These are phyloP conservation scores for Calonectria hongkongensis DNA, from an alignment of 2,329 filamentous ascomycete genomes.

Conservation along the genomic window DNA sequence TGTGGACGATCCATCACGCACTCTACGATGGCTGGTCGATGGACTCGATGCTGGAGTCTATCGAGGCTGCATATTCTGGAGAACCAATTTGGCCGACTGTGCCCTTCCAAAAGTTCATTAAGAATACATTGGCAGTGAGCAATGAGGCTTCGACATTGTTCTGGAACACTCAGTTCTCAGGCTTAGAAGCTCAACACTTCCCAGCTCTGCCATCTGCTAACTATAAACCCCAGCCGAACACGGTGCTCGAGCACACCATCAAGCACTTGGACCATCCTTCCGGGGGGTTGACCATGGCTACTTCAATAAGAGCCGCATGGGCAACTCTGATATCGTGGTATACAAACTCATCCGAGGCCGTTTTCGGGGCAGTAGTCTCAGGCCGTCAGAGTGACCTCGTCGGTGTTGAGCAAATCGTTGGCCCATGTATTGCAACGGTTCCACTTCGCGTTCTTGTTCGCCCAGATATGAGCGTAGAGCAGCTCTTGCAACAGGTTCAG, in stretches of 20 bases:
- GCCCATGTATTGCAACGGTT: slow-evolving; percentile 23
- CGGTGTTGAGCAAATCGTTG: slow-evolving; percentile 19
- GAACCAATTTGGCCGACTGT: slow-evolving; percentile 2
- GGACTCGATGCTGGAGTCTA: slow-evolving; percentile 26
- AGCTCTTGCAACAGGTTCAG: slow-evolving; percentile 24
- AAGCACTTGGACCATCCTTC: slow-evolving; percentile 15
- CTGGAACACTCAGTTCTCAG: slow-evolving; percentile 20
- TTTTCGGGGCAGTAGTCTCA: slow-evolving; percentile 23
- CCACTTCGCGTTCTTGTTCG: slow-evolving; percentile 20
- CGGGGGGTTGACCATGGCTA: slow-evolving; percentile 16
- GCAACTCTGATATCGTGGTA: slow-evolving; percentile 23
- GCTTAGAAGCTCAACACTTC: slow-evolving; percentile 23
- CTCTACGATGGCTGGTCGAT: slow-evolving; percentile 26
- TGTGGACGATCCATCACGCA: slow-evolving; percentile 21
- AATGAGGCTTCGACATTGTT: slow-evolving; percentile 22
- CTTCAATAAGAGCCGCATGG: slow-evolving; percentile 21
- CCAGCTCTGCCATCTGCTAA: slow-evolving; percentile 19
- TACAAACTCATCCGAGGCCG: slow-evolving; percentile 26
- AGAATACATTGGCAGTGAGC: slow-evolving; percentile 16
- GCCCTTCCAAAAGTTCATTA: slow-evolving; percentile 23
- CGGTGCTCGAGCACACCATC: slow-evolving; percentile 22
- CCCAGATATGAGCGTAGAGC: slow-evolving; percentile 25
- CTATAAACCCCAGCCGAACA: slow-evolving; percentile 20
- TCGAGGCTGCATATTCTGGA: slow-evolving; percentile 21
- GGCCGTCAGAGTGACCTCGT: slow-evolving; percentile 17